Percentiles rank a stretch among this genome's conserved stretches.
phyloP scores from a whole-genome alignment of 208 protist species.

The Acanthamoeba rhysodes region DNA sequence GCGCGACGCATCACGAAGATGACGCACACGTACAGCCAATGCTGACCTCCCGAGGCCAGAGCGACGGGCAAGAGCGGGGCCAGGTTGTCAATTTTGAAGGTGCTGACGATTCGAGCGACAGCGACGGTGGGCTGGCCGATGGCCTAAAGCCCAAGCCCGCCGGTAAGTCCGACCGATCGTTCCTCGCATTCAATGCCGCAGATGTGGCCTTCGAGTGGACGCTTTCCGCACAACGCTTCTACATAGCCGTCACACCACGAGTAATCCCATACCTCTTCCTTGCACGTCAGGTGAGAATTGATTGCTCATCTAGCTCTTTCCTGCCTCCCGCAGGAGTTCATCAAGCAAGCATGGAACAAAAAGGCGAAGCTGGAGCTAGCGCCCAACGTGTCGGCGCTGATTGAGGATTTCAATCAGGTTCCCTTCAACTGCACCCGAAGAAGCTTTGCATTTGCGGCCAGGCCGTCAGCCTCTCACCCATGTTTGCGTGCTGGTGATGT shows the following conservation, averaged over 20 bases:
- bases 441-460: neutral
- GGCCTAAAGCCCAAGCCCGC: neutral
- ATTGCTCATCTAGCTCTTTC: neutral
- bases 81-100: neutral
- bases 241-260: constrained; percentile 17
- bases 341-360: constrained; percentile 63
- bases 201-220: constrained; percentile 61
- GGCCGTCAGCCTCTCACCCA: neutral
- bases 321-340: neutral
- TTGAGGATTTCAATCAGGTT: constrained; percentile 73
- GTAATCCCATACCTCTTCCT: neutral
- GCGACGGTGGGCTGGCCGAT: neutral
- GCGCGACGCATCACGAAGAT: neutral
- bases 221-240: constrained; percentile 32
- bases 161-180: neutral
- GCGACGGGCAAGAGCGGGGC: neutral
- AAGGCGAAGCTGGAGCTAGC: neutral
- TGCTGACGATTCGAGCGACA: neutral
- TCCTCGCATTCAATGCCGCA: constrained; percentile 1
- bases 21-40: neutral
- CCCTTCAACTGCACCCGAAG: too few relatives aligned
- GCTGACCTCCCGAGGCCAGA: neutral
- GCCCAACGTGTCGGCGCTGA: constrained; percentile 39
- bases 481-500: too few relatives aligned
- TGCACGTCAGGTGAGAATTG: neutral